Conservation (phyloP, 768 basidiomycete species). For the Cystoderma amianthinum region DNA sequence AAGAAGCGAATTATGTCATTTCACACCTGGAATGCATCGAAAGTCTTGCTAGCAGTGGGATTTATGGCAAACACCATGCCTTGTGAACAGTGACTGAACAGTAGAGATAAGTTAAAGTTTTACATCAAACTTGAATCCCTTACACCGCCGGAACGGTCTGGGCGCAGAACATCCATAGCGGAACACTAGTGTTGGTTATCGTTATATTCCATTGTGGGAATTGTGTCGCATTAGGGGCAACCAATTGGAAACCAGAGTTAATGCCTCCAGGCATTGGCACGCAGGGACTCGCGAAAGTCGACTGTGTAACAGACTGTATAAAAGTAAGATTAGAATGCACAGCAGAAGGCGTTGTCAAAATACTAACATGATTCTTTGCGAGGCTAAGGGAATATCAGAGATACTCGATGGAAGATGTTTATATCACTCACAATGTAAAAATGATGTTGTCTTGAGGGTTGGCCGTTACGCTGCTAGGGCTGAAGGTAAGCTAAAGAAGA, state of each 20-base stretch:
- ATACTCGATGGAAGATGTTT: not conserved
- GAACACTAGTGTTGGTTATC: constrained; percentile 33
- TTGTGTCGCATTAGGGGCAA: constrained; percentile 19
- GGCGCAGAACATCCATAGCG: constrained; percentile 59
- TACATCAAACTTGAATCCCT: constrained; percentile 3
- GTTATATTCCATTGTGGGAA: constrained; percentile 41
- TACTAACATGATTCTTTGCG: constrained; percentile 7
- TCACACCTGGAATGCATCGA: constrained; percentile 36
- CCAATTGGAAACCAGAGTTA: constrained; percentile 46
- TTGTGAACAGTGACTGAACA: constrained; percentile 34
- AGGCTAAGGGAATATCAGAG: not conserved
- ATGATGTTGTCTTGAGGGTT: constrained; percentile 37
- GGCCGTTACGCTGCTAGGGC: constrained; percentile 31
- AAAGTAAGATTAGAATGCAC: not conserved
- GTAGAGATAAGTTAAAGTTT: too few relatives aligned
- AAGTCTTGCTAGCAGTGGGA: constrained; percentile 37
- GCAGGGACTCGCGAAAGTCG: constrained; percentile 52
- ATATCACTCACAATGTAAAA: constrained; percentile 43
- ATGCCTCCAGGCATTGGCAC: constrained; percentile 25
- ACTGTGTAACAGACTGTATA: constrained; percentile 50
- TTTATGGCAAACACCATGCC: constrained; percentile 65
- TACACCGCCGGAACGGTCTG: constrained; percentile 27
- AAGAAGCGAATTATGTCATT: constrained; percentile 9
- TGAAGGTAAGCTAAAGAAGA: constrained; percentile 25
- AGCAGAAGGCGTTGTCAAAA: not conserved